phyloP scores from a whole-genome alignment of 176 grass and related monocot species.

The Thinopyrum elongatum region DNA sequence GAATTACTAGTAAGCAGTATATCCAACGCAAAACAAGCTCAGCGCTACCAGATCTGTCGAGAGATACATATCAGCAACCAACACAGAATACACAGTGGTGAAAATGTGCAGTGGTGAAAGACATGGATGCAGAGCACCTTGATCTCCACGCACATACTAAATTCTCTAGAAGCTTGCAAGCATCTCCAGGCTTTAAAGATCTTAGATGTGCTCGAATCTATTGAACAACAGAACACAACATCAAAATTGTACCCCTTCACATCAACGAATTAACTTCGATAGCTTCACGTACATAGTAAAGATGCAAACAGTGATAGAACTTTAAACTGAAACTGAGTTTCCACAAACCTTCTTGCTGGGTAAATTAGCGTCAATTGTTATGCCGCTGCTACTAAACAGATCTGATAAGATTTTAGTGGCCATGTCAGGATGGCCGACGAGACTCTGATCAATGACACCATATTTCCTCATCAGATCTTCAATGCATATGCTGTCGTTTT shows the following conservation, averaged over 20 bases:
- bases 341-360: slow-evolving; percentile 72
- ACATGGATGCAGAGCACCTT: slow-evolving; percentile 46
- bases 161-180: slow-evolving; percentile 59
- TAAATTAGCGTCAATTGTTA: slow-evolving; percentile 44
- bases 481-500: slow-evolving; percentile 68
- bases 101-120: neutral
- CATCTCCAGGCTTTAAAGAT: slow-evolving; percentile 65
- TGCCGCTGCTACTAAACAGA: slow-evolving; percentile 29
- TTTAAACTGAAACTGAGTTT: neutral
- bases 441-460: slow-evolving; percentile 53
- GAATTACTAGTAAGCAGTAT: slow-evolving; percentile 72
- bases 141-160: slow-evolving; percentile 71
- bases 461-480: slow-evolving; percentile 70
- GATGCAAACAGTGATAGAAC: slow-evolving; percentile 2
- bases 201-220: slow-evolving; percentile 68
- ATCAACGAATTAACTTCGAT: slow-evolving; percentile 25
- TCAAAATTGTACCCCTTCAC: slow-evolving; percentile 4
- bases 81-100: neutral
- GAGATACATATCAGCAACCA: slow-evolving; percentile 25
- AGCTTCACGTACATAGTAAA: neutral
- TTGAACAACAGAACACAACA: slow-evolving; percentile 26
- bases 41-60: slow-evolving; percentile 54
- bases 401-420: slow-evolving; percentile 37
- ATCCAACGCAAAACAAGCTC: slow-evolving; percentile 76
- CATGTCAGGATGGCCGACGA: slow-evolving; percentile 26